Conservation (phyloP, 2,329 filamentous ascomycete genomes). For the Monilinia laxa region DNA sequence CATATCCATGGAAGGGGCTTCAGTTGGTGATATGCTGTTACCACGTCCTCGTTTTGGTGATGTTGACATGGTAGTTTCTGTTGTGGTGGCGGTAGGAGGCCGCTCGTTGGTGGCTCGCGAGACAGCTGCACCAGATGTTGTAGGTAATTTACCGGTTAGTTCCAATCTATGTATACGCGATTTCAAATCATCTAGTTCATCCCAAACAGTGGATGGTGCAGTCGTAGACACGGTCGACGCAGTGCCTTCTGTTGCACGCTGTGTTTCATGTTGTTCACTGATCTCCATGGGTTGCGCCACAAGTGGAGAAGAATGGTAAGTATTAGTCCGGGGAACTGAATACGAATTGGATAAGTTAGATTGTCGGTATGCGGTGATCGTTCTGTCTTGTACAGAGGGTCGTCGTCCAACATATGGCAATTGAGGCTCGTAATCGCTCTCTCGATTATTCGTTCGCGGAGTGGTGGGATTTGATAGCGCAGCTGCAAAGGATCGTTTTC, state of each 20-base stretch:
- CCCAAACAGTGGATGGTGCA: slow-evolving; percentile 92
- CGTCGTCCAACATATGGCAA: slow-evolving; percentile 33
- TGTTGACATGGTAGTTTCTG: slow-evolving; percentile 83
- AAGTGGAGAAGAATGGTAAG: slow-evolving; percentile 58
- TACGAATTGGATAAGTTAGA: slow-evolving; percentile 38
- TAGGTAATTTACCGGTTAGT: slow-evolving; percentile 80
- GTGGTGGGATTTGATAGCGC: slow-evolving; percentile 37
- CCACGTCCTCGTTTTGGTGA: slow-evolving; percentile 74
- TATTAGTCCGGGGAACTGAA: slow-evolving; percentile 34
- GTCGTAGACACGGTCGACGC: slow-evolving; percentile 87
- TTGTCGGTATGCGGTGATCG: slow-evolving; percentile 37
- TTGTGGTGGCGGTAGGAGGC: slow-evolving; percentile 87
- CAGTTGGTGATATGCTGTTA: slow-evolving; percentile 48
- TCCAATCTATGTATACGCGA: slow-evolving; percentile 89
- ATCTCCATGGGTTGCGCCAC: slow-evolving; percentile 49
- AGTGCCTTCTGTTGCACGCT: slow-evolving; percentile 61
- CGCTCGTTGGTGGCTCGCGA: slow-evolving; percentile 64
- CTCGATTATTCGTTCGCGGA: slow-evolving; percentile 33
- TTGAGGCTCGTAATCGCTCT: slow-evolving; percentile 37
- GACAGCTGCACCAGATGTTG: slow-evolving; percentile 78
- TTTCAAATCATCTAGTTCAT: slow-evolving; percentile 93
- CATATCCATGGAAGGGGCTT: slow-evolving; percentile 46
- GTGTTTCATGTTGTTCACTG: slow-evolving; percentile 45
- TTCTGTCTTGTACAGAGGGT: slow-evolving; percentile 32
- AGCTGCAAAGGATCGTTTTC: slow-evolving; percentile 31